These are phyloP conservation scores for Melocanna baccifera DNA, from an alignment of 176 grass and related monocot genomes.

Conservation along the genomic window DNA sequence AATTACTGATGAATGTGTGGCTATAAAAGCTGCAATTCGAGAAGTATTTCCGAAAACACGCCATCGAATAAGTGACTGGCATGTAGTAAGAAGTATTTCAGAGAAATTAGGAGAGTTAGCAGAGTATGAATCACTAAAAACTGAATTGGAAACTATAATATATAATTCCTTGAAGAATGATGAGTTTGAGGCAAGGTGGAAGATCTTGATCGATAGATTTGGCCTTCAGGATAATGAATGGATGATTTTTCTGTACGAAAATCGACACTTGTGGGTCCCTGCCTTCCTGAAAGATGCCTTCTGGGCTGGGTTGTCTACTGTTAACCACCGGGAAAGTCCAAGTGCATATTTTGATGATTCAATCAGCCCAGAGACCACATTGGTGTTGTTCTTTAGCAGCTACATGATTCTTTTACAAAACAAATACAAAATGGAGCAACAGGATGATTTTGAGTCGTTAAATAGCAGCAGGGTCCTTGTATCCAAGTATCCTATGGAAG, in stretches of 20 bases:
- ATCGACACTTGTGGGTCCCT: conserved; percentile 62
- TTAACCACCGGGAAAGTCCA: conserved; percentile 34
- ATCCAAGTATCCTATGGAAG: conserved; percentile 66
- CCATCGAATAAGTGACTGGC: conserved; percentile 60
- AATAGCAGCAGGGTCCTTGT: conserved; percentile 34
- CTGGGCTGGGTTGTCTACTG: conserved; percentile 63
- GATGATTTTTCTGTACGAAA: conserved; percentile 61
- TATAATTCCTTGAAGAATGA: conserved; percentile 58
- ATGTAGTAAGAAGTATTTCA: conserved; percentile 46
- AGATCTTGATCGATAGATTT: conserved; percentile 41
- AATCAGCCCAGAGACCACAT: conserved; percentile 44
- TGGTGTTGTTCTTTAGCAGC: conserved; percentile 50
- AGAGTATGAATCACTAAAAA: conserved; percentile 49
- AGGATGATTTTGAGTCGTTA: conserved; percentile 62
- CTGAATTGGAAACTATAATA: conserved; percentile 38
- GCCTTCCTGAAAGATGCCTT: conserved; percentile 68
- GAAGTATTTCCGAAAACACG: conserved; percentile 53
- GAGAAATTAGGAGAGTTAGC: conserved; percentile 44
- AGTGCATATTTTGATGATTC: conserved; percentile 55
- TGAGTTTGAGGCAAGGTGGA: conserved; percentile 73
- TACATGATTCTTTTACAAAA: conserved; percentile 47
- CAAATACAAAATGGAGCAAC: conserved; percentile 64
- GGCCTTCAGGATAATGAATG: conserved; percentile 58
- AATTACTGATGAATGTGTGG: conserved; percentile 56
- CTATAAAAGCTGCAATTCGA: conserved; percentile 50